Conservation (phyloP, 352 stramenopile species). For the Pythium folliculosum region DNA sequence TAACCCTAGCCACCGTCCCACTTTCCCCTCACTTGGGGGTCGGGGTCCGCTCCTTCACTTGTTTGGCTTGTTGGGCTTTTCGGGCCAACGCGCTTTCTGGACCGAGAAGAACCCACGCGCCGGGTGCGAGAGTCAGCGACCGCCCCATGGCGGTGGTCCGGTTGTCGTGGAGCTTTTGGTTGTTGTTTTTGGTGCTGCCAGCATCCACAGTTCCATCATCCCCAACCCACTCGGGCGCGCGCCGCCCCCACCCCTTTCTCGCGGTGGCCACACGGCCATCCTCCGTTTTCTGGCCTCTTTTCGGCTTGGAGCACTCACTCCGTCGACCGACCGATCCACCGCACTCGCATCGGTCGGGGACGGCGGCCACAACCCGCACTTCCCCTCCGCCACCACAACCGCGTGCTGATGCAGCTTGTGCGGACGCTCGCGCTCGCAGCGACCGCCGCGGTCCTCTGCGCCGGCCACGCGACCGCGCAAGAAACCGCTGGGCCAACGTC, state of each 20-base stretch:
- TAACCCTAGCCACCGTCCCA: slow-evolving; percentile 5
- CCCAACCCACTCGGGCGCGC: neutral
- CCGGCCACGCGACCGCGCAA: slow-evolving; percentile 3
- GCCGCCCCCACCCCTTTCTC: neutral
- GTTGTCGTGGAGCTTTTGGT: neutral
- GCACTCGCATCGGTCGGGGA: neutral
- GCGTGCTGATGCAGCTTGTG: slow-evolving; percentile 18
- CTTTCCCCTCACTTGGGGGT: slow-evolving; percentile 1
- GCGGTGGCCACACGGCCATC: neutral
- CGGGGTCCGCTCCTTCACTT: slow-evolving; percentile 5
- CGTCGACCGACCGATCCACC: slow-evolving; percentile 6
- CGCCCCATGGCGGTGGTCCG: too few relatives aligned
- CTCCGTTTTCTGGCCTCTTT: too few relatives aligned
- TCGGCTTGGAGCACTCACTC: neutral
- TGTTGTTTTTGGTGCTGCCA: neutral
- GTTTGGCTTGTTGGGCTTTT: neutral
- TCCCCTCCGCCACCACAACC: neutral
- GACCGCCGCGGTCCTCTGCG: slow-evolving; percentile 1
- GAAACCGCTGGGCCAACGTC: neutral
- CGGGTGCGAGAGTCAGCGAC: slow-evolving; percentile 22
- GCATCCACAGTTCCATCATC: neutral
- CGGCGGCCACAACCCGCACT: neutral
- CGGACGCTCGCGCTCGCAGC: slow-evolving; percentile 19
- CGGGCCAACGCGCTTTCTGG: neutral
- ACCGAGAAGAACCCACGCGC: neutral